These are phyloP conservation scores for Claviceps cyperi DNA, from an alignment of 2,329 filamentous ascomycete species.

Conservation along the genomic window DNA sequence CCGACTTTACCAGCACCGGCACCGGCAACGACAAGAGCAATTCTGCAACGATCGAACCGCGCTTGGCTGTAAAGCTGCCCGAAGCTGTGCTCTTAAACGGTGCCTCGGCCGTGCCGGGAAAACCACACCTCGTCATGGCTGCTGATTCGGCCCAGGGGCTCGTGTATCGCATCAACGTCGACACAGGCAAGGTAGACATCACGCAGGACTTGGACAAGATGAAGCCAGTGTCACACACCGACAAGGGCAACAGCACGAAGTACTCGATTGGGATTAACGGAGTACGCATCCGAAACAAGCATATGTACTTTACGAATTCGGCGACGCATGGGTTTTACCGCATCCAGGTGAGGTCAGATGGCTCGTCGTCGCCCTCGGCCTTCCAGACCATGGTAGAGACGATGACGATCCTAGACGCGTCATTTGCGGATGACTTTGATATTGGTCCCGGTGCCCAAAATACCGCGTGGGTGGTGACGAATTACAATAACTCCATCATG, in stretches of 20 bases:
- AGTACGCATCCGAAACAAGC: constrained; percentile 26
- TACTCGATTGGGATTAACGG: constrained; percentile 19
- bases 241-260: constrained; percentile 16
- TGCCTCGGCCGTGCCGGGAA: not conserved
- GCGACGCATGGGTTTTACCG: constrained; percentile 16
- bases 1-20: not conserved
- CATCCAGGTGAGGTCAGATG: constrained; percentile 7
- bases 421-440: constrained; percentile 11
- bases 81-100: not conserved
- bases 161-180: constrained; percentile 13
- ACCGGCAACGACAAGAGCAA: too few relatives aligned
- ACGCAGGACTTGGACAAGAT: constrained; percentile 11
- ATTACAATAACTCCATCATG: constrained; percentile 6
- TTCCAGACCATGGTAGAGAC: constrained; percentile 5
- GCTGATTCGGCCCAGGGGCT: constrained; percentile 13
- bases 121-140: not conserved
- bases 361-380: not conserved
- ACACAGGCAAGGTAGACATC: constrained; percentile 8
- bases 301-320: constrained; percentile 33
- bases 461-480: constrained; percentile 8
- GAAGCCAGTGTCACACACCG: constrained; percentile 16
- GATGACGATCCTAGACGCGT: constrained; percentile 4
- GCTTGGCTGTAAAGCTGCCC: not conserved
- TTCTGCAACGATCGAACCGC: not conserved
- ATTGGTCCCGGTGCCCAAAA: constrained; percentile 4